Conservation (phyloP, 177 flowering plant species). For the Vitis hybrid region DNA sequence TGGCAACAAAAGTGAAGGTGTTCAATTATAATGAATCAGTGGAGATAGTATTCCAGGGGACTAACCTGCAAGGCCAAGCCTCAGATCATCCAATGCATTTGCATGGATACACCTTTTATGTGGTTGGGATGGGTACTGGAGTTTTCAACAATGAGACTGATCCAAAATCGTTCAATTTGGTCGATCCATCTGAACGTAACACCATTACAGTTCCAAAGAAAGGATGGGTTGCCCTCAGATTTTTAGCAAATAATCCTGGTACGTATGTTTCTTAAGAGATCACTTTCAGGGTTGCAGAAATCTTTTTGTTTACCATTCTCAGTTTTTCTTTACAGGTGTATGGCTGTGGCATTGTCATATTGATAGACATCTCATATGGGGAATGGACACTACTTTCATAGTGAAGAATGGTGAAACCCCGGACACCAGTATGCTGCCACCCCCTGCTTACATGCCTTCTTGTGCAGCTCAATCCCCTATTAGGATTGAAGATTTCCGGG, state of each 20-base stretch:
- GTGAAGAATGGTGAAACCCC: background rate
- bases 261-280: no score
- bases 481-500: no score
- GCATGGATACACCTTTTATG: conserved; percentile 1
- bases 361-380: background rate
- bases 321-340: background rate
- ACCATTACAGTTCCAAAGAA: background rate
- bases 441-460: conserved; percentile 1
- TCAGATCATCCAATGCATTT: conserved; percentile 3
- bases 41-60: background rate
- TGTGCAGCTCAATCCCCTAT: background rate
- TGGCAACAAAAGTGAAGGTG: conserved; percentile 4
- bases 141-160: background rate
- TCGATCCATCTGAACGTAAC: background rate
- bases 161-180: background rate
- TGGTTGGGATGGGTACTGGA: background rate
- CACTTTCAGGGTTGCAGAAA: no score
- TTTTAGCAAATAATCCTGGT: conserved; percentile 2
- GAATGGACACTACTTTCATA: background rate
- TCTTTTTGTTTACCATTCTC: background rate
- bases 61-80: background rate
- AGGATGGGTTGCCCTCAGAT: conserved; percentile 2
- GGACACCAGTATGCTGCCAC: background rate
- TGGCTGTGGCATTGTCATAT: conserved; percentile 4
- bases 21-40: background rate